A percentile compares a stretch with the other conserved stretches of the same genome.
Evolutionary conservation across 208 protist species (phyloP).

Genomic region (Angomonas ambiguus): DNA sequence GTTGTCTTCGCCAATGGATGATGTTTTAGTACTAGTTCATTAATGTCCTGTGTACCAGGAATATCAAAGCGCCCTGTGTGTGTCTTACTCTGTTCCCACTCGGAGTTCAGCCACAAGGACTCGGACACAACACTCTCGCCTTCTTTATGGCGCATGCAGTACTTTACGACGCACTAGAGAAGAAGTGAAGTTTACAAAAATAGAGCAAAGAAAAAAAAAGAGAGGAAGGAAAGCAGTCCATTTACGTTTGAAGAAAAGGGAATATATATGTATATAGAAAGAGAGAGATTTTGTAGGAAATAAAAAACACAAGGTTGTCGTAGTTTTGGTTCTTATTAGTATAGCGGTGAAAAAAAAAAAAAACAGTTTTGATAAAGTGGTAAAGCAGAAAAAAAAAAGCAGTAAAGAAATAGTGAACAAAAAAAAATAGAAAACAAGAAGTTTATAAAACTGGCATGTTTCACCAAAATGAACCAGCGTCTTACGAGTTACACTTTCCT

Average conservation of each 20-base stretch:
- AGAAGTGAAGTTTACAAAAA: no score
- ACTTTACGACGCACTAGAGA: neutral
- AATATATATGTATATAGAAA: neutral
- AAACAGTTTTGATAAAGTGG: no score
- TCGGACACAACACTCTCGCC: no score
- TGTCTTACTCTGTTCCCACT: no score
- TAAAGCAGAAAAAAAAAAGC: no score
- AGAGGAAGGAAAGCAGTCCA: no score
- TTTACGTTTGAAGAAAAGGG: no score
- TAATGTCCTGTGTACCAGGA: conserved; percentile 16
- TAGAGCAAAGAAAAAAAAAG: no score
- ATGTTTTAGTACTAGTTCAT: conserved; percentile 36
- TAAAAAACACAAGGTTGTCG: conserved; percentile 20
- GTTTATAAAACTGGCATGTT: conserved; percentile 26
- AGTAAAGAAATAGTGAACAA: neutral
- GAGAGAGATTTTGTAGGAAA: conserved; percentile 1
- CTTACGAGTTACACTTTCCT: conserved; percentile 15
- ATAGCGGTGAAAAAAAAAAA: no score
- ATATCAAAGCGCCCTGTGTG: conserved; percentile 27
- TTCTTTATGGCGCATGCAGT: no score
- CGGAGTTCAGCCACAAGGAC: no score
- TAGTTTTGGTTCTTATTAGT: no score
- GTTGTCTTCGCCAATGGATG: conserved; percentile 5
- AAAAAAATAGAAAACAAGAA: conserved; percentile 12
- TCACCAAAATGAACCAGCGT: conserved; percentile 25